Percentiles rank a stretch among this genome's conserved stretches.
Conservation (phyloP, 176 grass and related monocot genomes). For the Pharus latifolius region DNA sequence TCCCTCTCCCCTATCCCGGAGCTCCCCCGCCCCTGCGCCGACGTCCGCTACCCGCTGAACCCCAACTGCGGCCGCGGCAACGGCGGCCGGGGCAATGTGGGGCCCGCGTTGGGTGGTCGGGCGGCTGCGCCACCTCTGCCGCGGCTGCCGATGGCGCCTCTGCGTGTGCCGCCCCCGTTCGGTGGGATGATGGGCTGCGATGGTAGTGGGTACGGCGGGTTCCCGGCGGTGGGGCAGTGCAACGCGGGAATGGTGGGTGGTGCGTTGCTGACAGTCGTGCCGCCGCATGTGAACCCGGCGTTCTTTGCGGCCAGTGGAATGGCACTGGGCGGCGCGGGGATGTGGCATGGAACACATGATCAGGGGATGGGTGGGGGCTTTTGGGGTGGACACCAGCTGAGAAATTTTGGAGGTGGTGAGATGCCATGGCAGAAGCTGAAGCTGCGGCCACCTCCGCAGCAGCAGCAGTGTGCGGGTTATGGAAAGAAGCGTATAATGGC, state of each 20-base stretch:
- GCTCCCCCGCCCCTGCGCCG: neutral
- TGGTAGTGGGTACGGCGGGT: neutral
- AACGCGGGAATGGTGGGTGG: neutral
- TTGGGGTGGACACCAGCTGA: conserved; percentile 38
- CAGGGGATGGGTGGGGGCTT: conserved; percentile 27
- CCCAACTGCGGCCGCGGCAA: neutral
- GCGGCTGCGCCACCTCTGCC: neutral
- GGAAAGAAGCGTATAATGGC: neutral
- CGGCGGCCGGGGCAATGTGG: conserved; percentile 18
- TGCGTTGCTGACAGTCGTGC: conserved; percentile 11
- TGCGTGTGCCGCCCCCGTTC: neutral
- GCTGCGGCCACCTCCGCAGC: neutral
- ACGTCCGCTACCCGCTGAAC: neutral
- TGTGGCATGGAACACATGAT: conserved; percentile 31
- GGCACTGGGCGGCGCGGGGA: conserved; percentile 19
- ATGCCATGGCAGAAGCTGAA: conserved; percentile 25
- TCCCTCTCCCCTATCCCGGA: conserved; percentile 18
- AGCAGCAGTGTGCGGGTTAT: neutral
- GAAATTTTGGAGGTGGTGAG: conserved; percentile 36
- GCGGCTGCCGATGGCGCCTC: neutral
- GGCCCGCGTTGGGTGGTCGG: conserved; percentile 1
- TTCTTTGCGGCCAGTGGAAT: conserved; percentile 31
- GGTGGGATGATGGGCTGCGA: neutral
- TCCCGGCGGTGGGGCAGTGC: conserved; percentile 3
- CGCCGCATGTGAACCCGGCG: conserved; percentile 36